These are phyloP conservation scores for Mycosphaerella sp. DNA, from an alignment of 2,329 filamentous ascomycete genomes.

Conservation along the genomic window DNA sequence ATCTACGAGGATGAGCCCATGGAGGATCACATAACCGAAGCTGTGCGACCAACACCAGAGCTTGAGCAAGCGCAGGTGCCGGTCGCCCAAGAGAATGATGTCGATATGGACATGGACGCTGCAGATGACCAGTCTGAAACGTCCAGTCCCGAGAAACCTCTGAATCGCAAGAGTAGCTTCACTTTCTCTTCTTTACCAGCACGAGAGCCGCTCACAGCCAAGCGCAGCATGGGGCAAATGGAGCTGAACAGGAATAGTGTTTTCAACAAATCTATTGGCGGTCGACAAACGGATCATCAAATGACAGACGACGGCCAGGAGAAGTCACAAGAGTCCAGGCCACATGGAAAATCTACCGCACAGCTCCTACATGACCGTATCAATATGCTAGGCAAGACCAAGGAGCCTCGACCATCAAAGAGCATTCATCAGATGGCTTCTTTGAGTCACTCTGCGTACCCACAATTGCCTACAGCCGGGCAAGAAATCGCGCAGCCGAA, in stretches of 20 bases:
- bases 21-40: constrained; percentile 6
- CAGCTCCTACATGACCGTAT: constrained; percentile 91
- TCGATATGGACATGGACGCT: constrained; percentile 37
- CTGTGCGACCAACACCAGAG: constrained; percentile 17
- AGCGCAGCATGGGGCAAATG: constrained; percentile 76
- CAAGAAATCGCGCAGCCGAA: constrained; percentile 13
- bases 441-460: constrained; percentile 36
- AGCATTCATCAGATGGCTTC: constrained; percentile 31
- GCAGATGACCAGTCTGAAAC: constrained; percentile 37
- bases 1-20: constrained; percentile 16
- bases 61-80: constrained; percentile 26
- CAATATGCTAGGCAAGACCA: constrained; percentile 59
- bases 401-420: constrained; percentile 41
- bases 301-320: constrained; percentile 51
- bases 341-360: constrained; percentile 84
- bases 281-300: constrained; percentile 55
- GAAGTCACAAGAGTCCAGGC: constrained; percentile 39
- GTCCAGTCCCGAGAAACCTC: constrained; percentile 67
- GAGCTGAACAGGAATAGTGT: constrained; percentile 62
- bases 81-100: constrained; percentile 27
- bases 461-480: constrained; percentile 33
- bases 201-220: constrained; percentile 74
- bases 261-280: constrained; percentile 63
- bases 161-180: constrained; percentile 87
- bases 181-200: constrained; percentile 91